Conservation (phyloP, 148 eudicot genomes). For the Oxyria digyna region DNA sequence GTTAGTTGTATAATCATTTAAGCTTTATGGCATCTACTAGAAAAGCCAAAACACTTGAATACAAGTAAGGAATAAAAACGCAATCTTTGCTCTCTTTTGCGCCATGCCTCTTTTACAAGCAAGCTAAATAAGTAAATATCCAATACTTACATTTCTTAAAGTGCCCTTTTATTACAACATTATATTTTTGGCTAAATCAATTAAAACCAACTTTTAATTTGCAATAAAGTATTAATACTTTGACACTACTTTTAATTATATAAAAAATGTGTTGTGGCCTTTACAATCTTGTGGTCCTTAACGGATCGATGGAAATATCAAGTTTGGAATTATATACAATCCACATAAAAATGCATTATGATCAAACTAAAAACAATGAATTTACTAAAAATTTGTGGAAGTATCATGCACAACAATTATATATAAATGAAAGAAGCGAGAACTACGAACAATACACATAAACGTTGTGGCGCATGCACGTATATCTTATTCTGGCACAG, state of each 20-base stretch:
- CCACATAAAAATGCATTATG: too few species aligned
- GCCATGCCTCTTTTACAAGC: constrained; percentile 3
- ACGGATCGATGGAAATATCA: too few species aligned
- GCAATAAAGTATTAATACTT: neutral
- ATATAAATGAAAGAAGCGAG: too few species aligned
- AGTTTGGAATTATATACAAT: too few species aligned
- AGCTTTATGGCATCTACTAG: neutral
- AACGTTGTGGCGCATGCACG: too few species aligned
- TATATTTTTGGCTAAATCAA: neutral
- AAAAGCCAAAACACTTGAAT: constrained; percentile 3
- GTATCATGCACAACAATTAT: too few species aligned
- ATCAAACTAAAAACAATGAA: too few species aligned
- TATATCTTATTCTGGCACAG: too few species aligned
- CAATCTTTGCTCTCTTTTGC: neutral
- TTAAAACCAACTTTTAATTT: neutral
- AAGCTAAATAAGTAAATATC: too few species aligned
- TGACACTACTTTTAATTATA: neutral
- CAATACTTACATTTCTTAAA: neutral
- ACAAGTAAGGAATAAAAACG: constrained; percentile 1
- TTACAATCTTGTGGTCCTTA: neutral
- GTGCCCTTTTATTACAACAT: neutral
- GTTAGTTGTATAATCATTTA: neutral
- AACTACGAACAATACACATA: too few species aligned
- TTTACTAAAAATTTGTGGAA: too few species aligned
- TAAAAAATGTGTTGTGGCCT: too few species aligned